Evolutionary conservation across 1,284 basidiomycete species (phyloP).

Genomic region (Boletellus dicymbophilus): DNA sequence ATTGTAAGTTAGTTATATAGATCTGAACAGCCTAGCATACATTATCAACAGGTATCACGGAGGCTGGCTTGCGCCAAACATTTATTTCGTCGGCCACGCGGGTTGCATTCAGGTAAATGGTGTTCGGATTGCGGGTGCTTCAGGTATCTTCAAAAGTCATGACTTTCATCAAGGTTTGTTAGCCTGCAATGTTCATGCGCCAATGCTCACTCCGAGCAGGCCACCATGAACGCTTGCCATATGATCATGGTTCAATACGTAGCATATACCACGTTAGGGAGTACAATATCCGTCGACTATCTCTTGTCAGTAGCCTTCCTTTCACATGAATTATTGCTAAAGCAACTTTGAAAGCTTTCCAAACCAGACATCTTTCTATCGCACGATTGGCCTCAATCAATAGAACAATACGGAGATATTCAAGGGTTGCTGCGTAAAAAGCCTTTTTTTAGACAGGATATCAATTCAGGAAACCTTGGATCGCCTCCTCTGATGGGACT

Average conservation of each 20-base stretch:
- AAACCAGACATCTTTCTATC: slow-evolving; percentile 81
- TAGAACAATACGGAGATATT: slow-evolving; percentile 83
- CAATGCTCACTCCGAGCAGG: slow-evolving; percentile 42
- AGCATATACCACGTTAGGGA: slow-evolving; percentile 93
- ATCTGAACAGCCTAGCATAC: background rate
- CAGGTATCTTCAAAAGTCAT: slow-evolving; percentile 88
- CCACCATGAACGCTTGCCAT: slow-evolving; percentile 73
- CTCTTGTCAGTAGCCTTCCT: slow-evolving; percentile 57
- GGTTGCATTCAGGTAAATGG: slow-evolving; percentile 90
- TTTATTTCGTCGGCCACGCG: slow-evolving; percentile 94
- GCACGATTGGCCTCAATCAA: slow-evolving; percentile 95
- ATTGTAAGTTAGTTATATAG: slow-evolving; percentile 59
- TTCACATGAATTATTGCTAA: slow-evolving; percentile 1
- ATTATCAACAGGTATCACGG: slow-evolving; percentile 74
- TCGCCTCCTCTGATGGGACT: slow-evolving; percentile 89
- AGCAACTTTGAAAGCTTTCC: slow-evolving; percentile 47
- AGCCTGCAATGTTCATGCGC: background rate
- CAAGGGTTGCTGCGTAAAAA: slow-evolving; percentile 72
- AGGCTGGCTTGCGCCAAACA: slow-evolving; percentile 95
- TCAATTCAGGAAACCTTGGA: slow-evolving; percentile 73
- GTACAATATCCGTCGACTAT: slow-evolving; percentile 81
- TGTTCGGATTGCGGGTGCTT: slow-evolving; percentile 85
- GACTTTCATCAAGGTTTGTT: slow-evolving; percentile 77
- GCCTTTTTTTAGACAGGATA: slow-evolving; percentile 81
- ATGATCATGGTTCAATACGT: slow-evolving; percentile 68